Base-by-base conservation (phyloP, 345 rosid genomes). In the Brassica napus region DNA sequence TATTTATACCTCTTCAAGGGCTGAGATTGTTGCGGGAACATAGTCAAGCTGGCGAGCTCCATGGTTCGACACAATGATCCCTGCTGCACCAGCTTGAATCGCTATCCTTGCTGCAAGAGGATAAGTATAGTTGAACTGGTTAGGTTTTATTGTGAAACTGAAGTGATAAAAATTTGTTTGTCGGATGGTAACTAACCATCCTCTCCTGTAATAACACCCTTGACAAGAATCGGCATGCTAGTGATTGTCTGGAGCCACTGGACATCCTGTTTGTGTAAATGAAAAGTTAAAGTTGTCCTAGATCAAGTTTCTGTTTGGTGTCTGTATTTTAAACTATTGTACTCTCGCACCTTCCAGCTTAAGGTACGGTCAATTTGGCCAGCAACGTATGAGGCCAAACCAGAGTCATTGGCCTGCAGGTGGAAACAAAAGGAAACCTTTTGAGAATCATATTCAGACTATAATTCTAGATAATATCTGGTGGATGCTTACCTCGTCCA, bases 41-140 rank as follows among this genome's bases (percentile, higher is more conserved):
- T 90, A 91, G 85, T 93, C 98, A 34, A 93, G 93, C 71, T 93
- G 98, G 52, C 97, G 97, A 73, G 97, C 98, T 69, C 98, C 97
- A 35, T 93, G 98, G 78, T 93, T 93, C 63, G 98, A 93, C 32
- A 93, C 98, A 10, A 91, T 90, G 65, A 93, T 93, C 44, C 98
- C 98, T 1, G 97, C 93, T 76, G 91, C 98, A 37, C 97, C 97
- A 59, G 85, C 87, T 75, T 91, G 88, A 57, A 90, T 0, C 12
- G 94, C 88, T 61, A 91, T 68, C 81, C 89, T 89, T 71, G 98
- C 98, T 94, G 89, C 83, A 77, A 6, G 15, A 47, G 28, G 68
- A 66, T 7, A 59, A 72, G 52, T 0, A 61, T 21, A 12, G 59
- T 76, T 28, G 26, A 69, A 6, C 7, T 44, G 47, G 54, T 80